Conservation (phyloP, 2,329 filamentous ascomycete genomes). For the Penicillium thymicola region DNA sequence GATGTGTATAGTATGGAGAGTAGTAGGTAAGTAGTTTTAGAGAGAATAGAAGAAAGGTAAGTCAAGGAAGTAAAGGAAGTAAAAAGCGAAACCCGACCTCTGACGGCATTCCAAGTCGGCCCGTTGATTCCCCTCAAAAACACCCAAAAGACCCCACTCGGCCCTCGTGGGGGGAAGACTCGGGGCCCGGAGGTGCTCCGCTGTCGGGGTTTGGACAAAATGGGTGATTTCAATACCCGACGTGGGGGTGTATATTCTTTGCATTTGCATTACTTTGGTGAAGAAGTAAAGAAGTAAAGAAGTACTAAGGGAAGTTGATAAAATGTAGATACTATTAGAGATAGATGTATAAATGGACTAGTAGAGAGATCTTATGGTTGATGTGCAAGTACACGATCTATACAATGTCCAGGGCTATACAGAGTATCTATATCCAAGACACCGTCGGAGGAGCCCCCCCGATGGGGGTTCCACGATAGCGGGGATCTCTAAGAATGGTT, state of each 20-base stretch:
- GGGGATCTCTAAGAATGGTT: background rate
- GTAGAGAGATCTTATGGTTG: background rate
- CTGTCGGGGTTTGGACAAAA: slow-evolving; percentile 15
- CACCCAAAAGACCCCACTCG: background rate
- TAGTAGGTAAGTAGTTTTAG: background rate
- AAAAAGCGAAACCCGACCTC: background rate
- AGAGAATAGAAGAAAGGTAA: background rate
- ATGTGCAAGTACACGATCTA: background rate
- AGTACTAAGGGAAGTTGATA: background rate
- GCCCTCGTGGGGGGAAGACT: slow-evolving; percentile 12
- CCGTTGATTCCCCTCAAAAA: slow-evolving; percentile 7
- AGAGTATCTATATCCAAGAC: background rate
- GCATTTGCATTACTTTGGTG: background rate
- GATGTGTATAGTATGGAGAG: slow-evolving; percentile 6
- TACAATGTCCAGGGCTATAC: background rate
- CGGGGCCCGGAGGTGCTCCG: slow-evolving; percentile 23
- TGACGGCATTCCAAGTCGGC: slow-evolving; percentile 8
- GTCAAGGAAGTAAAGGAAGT: background rate
- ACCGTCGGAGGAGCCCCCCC: background rate
- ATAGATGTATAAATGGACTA: background rate
- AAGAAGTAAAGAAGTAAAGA: too few species aligned
- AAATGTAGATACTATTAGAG: background rate
- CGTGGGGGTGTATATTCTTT: background rate
- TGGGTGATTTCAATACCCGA: slow-evolving; percentile 17
- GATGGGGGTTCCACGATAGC: slow-evolving; percentile 5